A percentile compares a stretch with the other conserved stretches of the same genome.
These are phyloP conservation scores for Epichloe scottii DNA, from an alignment of 2,329 filamentous ascomycete genomes.

Conservation along the genomic window DNA sequence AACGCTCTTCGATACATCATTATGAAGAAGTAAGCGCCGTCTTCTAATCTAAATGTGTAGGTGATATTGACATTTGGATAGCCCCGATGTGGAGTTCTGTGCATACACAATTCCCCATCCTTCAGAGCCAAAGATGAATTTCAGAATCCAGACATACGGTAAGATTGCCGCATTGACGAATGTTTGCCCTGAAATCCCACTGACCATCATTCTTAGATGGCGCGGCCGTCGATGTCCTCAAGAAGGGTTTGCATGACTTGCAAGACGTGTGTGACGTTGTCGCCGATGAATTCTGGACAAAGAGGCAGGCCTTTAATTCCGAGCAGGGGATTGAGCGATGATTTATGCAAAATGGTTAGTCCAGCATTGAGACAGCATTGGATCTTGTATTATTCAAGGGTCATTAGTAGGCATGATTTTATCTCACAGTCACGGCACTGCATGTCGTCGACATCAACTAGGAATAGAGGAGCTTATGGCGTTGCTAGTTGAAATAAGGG, in stretches of 20 bases:
- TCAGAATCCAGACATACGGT: conserved; percentile 96
- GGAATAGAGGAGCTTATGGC: conserved; percentile 17
- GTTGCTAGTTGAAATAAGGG: conserved; percentile 16
- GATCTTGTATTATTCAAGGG: background rate
- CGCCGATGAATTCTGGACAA: conserved; percentile 70
- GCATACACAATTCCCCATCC: conserved; percentile 97
- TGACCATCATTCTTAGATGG: conserved; percentile 40
- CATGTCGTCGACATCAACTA: background rate
- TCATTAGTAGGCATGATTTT: conserved; percentile 7
- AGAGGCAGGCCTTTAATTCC: conserved; percentile 28
- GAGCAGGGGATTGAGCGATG: conserved; percentile 21
- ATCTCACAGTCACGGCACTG: background rate
- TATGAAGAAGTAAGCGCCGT: conserved; percentile 77
- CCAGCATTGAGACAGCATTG: background rate
- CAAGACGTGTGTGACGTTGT: conserved; percentile 90
- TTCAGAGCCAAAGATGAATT: conserved; percentile 90
- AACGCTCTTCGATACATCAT: conserved; percentile 92
- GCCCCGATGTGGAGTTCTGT: conserved; percentile 93
- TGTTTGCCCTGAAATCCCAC: background rate
- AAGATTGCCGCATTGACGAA: conserved; percentile 20
- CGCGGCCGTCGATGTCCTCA: conserved; percentile 70
- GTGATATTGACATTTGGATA: conserved; percentile 23
- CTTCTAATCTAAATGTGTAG: background rate
- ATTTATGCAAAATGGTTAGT: conserved; percentile 7
- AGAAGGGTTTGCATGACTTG: conserved; percentile 81